phyloP scores from a whole-genome alignment of 1,284 basidiomycete species.

The Volvariella surrecta region DNA sequence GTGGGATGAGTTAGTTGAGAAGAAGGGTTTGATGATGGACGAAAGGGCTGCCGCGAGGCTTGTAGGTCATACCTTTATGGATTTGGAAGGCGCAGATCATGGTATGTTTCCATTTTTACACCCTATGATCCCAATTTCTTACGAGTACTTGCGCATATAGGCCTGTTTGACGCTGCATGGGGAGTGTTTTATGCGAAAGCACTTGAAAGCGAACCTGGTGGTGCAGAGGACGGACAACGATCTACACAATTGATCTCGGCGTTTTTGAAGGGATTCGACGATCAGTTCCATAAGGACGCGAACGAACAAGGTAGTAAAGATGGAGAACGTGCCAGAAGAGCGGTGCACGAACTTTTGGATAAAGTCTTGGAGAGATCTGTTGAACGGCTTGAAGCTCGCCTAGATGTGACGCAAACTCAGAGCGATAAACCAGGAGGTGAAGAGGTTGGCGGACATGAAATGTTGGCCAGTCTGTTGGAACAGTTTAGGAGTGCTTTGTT shows the following conservation, averaged over 20 bases:
- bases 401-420: constrained; percentile 2
- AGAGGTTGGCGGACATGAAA: constrained; percentile 9
- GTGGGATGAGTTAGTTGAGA: constrained; percentile 37
- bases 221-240: constrained; percentile 3
- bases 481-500: constrained; percentile 35
- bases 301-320: not conserved
- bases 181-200: constrained; percentile 23
- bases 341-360: constrained; percentile 8
- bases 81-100: constrained; percentile 30
- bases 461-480: constrained; percentile 30
- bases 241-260: constrained; percentile 3
- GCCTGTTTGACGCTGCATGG: constrained; percentile 41
- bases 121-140: constrained; percentile 2
- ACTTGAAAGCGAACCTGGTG: not conserved
- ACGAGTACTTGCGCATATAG: constrained; percentile 15
- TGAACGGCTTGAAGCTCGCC: not conserved
- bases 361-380: constrained; percentile 10
- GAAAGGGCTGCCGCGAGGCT: constrained; percentile 32
- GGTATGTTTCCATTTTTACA: constrained; percentile 23
- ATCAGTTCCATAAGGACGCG: constrained; percentile 6
- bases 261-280: constrained; percentile 9
- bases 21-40: constrained; percentile 36
- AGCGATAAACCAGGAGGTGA: constrained; percentile 7
- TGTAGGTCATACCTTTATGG: constrained; percentile 35
- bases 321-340: too few relatives aligned